Evolutionary conservation across 2,329 filamentous ascomycete species (phyloP), one percentile per base, ranked within the genome.

Genomic region (Pestalotiopsis fici): DNA sequence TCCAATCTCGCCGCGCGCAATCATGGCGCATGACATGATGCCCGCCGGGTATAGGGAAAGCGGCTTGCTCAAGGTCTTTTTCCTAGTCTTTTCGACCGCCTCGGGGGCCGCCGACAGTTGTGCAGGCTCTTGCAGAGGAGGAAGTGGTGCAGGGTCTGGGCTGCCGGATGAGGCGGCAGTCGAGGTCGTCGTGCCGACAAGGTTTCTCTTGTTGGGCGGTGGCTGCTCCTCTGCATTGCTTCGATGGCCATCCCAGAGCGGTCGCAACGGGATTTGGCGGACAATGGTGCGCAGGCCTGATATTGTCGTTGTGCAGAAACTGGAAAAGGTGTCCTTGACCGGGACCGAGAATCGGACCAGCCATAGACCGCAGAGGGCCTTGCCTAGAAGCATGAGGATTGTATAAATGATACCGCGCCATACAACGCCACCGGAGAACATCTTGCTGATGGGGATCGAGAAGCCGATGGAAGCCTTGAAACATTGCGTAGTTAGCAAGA

Each of bases 361-460:
- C 86, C 89, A 91, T 0, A 86, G 7, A 0, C 90, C 88, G n/a
- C 88, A 90, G 1, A 83, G 66, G 1, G 90, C 69, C 73, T 93
- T 93, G 3, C 80, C 85, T 2, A 92, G 63, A 0, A 84, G 74
- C 93, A 96, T 96, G 3, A 96, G 79, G 0, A 90, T 70, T 0
- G 90, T 84, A 72, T 95, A 96, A 0, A 94, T 84, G 0, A 94
- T 69, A 0, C 93, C 93, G 12, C 88, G 87, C 93, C 92, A 96
- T 1, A 94, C 78, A 0, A 92, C 83, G 0, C 79, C 73, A 0
- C 87, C 87, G 0, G 77, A 76, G 72, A 94, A 95, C 83, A 96
- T 89, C 5, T 87, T 79, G 0, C 86, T 87, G 35, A 95, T 90
- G 0, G 93, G 93, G 1, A 96, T 92, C 0, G 92, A 90, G 74